A percentile compares a stretch with the other conserved stretches of the same genome.
phyloP scores from a whole-genome alignment of 2,329 filamentous ascomycete genomes.

The Cercospora sp. region DNA sequence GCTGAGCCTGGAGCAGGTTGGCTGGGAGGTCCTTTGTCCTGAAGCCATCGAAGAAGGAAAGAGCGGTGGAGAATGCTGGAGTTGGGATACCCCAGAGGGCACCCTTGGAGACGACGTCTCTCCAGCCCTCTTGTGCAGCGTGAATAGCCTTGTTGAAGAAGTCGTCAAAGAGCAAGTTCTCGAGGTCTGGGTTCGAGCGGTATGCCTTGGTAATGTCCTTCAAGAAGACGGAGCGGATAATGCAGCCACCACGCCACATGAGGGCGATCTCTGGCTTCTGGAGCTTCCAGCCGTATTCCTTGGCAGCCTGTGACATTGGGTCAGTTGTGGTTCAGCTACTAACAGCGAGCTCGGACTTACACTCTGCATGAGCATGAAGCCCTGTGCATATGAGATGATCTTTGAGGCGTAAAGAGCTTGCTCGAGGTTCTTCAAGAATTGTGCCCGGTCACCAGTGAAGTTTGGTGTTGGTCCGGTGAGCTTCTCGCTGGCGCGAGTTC shows the following conservation, averaged over 20 bases:
- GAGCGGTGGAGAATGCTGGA: constrained; percentile 92
- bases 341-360: constrained; percentile 51
- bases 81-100: constrained; percentile 94
- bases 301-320: constrained; percentile 68
- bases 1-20: constrained; percentile 97
- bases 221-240: constrained; percentile 99
- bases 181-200: constrained; percentile 87
- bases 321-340: constrained; percentile 14
- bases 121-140: constrained; percentile 87
- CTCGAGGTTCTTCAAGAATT: constrained; percentile 96
- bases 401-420: constrained; percentile 99
- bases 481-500: constrained; percentile 74
- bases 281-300: constrained; percentile 96
- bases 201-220: constrained; percentile 99
- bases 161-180: constrained; percentile 97
- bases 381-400: constrained; percentile 99
- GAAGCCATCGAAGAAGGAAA: constrained; percentile 99
- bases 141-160: constrained; percentile 99
- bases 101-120: constrained; percentile 85
- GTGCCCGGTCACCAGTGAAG: constrained; percentile 86
- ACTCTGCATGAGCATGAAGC: constrained; percentile 99
- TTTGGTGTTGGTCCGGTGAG: constrained; percentile 74
- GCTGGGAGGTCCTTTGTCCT: constrained; percentile 94
- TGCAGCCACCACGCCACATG: constrained; percentile 99
- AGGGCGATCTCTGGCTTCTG: constrained; percentile 99